Percentiles rank a stretch among this genome's conserved stretches.
These are phyloP conservation scores for Aquilaria malaccensis DNA, from an alignment of 345 rosid species.

Conservation along the genomic window DNA sequence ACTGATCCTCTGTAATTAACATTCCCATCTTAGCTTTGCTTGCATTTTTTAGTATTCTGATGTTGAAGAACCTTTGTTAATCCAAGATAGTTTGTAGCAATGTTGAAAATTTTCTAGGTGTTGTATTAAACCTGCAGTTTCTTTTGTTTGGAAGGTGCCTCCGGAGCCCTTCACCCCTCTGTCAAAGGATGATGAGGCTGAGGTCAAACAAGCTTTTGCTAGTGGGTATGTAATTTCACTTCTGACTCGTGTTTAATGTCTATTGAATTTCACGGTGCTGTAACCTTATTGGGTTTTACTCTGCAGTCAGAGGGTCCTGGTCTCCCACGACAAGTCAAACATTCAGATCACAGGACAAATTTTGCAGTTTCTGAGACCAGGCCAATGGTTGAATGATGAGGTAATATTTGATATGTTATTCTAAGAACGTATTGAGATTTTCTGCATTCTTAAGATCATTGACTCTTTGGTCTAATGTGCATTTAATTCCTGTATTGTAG, in stretches of 20 bases:
- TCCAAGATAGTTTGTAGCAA: not conserved
- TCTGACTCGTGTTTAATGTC: slow-evolving; percentile 5
- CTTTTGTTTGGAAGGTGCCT: slow-evolving; percentile 40
- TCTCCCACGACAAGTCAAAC: slow-evolving; percentile 46
- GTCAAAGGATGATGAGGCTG: slow-evolving; percentile 59
- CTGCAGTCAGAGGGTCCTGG: slow-evolving; percentile 56
- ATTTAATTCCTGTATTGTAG: slow-evolving; percentile 33
- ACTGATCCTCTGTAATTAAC: not conserved
- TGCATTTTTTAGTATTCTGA: not conserved
- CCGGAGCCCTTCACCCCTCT: slow-evolving; percentile 64
- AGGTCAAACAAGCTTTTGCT: slow-evolving; percentile 47
- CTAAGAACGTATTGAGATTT: not conserved
- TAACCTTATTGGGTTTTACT: slow-evolving; percentile 12
- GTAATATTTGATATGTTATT: slow-evolving; percentile 28
- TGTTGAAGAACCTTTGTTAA: slow-evolving; percentile 2
- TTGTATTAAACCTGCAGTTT: too few relatives aligned
- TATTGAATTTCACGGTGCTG: slow-evolving; percentile 3
- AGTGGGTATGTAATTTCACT: slow-evolving; percentile 35
- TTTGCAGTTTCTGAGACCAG: slow-evolving; percentile 68
- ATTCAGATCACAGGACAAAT: slow-evolving; percentile 67
- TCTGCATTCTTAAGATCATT: not conserved
- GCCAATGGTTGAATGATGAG: slow-evolving; percentile 96
- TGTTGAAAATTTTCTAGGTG: too few relatives aligned
- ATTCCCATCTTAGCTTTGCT: not conserved
- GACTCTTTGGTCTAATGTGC: slow-evolving; percentile 10